Base-by-base conservation (phyloP, 2,329 filamentous ascomycete species). In the Ophiostoma sp. region DNA sequence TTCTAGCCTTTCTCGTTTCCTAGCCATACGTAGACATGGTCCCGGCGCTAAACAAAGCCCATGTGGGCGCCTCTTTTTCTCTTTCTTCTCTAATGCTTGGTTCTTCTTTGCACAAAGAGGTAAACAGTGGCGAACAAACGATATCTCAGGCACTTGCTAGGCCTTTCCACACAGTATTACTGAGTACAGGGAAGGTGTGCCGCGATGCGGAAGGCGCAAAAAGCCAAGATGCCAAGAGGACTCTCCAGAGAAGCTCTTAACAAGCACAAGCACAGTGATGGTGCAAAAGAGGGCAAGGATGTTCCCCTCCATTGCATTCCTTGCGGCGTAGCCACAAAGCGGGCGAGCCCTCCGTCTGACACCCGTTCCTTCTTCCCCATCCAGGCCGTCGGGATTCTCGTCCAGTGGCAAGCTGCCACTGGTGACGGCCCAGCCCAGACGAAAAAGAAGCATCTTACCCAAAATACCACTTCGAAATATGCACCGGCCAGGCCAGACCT, bases 11-110 rank as follows among this genome's bases (percentile, higher is more conserved):
- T 48, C 15, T 69, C 42, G 2, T 69, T 36, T 55, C 28, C 50
- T 70, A 70, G 68, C 50, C 50, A 33, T 57, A 70, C 68, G 33
- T 7, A 59, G 50, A 28, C 68, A 70, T 70, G 11, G 68, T 17
- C 50, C 68, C 68, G 68, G 31, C 68, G 42, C 68, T 59, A 70
- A 25, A 25, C 1, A 4, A 19, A 31, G 66, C 19, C 45, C 48
- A 39, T 52, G 66, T 15, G 66, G 66, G 17, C 42, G 63, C 42
- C 39, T 45, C 36, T 45, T 66, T 48, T 68, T 7, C 6, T n/a
- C 11, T n/a, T 28, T 17, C 39, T 64, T 22, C 22, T 31, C 22
- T 57, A 11, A 8, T 31, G 2, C 6, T 57, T 25, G n/a, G 25
- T 45, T 63, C 31, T 39, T 59, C 22, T 59, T 59, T 59, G 25